These are phyloP conservation scores for Saturnispora quitensis DNA, from an alignment of 805 yeast genomes.

Conservation along the genomic window DNA sequence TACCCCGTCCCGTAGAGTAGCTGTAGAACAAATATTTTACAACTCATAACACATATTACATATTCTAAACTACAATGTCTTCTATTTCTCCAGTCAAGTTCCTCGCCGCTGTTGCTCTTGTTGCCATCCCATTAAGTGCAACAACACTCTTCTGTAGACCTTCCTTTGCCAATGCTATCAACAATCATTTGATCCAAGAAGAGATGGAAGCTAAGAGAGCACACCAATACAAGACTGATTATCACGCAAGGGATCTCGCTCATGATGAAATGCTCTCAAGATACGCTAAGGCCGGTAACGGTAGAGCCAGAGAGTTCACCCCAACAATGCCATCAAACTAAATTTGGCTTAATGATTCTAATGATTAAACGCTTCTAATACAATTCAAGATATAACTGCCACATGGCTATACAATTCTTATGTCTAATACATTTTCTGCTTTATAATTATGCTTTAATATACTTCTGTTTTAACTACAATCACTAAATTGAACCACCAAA, in stretches of 20 bases:
- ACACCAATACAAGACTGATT: conserved; percentile 23
- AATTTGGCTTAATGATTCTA: not conserved
- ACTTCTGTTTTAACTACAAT: not conserved
- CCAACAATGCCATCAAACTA: conserved; percentile 5
- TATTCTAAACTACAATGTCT: not conserved
- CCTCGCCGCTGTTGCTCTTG: conserved; percentile 23
- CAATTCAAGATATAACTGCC: not conserved
- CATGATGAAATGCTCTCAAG: conserved; percentile 21
- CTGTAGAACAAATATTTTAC: not conserved
- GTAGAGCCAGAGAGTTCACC: conserved; percentile 23
- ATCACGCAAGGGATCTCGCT: conserved; percentile 15
- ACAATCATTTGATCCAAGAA: conserved; percentile 27
- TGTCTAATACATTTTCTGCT: not conserved
- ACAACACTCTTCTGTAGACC: conserved; percentile 25
- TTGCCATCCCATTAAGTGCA: conserved; percentile 22
- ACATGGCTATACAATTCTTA: not conserved
- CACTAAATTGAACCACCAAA: too few relatives aligned
- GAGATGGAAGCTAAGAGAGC: conserved; percentile 21
- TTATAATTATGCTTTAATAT: not conserved
- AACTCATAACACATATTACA: not conserved
- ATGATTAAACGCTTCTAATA: not conserved
- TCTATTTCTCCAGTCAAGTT: conserved; percentile 23
- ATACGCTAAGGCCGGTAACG: conserved; percentile 22
- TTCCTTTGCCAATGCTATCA: conserved; percentile 29
- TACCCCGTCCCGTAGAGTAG: not conserved